A percentile compares a stretch with the other conserved stretches of the same genome.
Evolutionary conservation across 2,329 filamentous ascomycete species (phyloP).

Genomic region (Colletotrichum sp.): DNA sequence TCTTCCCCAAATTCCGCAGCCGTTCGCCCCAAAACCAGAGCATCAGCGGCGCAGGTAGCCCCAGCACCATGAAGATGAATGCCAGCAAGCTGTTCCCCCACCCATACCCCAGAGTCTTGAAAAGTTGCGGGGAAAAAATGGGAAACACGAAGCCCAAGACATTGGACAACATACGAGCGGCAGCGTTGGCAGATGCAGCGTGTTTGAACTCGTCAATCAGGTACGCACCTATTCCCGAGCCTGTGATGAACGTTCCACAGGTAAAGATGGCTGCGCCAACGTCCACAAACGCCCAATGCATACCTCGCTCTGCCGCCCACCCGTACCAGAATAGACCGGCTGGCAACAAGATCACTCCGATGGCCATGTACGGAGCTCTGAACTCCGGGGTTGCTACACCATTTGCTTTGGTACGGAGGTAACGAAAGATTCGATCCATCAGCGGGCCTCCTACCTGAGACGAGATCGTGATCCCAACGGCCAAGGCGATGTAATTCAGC

Average conservation of each 20-base stretch:
- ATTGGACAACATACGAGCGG: conserved; percentile 57
- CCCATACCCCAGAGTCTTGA: conserved; percentile 41
- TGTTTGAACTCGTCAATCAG: conserved; percentile 54
- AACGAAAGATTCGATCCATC: conserved; percentile 42
- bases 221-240: conserved; percentile 60
- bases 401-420: neutral
- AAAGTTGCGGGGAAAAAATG: conserved; percentile 53
- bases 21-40: neutral
- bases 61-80: conserved; percentile 38
- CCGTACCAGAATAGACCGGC: conserved; percentile 63
- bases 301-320: conserved; percentile 56
- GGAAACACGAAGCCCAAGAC: conserved; percentile 61
- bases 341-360: conserved; percentile 57
- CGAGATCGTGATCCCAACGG: conserved; percentile 45
- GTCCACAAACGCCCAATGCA: conserved; percentile 63
- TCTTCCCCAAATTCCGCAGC: neutral
- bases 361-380: conserved; percentile 57
- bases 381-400: conserved; percentile 45
- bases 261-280: conserved; percentile 61
- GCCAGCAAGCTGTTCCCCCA: conserved; percentile 47
- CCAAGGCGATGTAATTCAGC: conserved; percentile 56
- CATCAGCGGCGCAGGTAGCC: neutral
- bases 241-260: conserved; percentile 55
- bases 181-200: conserved; percentile 48
- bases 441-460: conserved; percentile 37